These are phyloP conservation scores for Protomyces lactucae-debilis DNA, from an alignment of 1,139 yeast genomes.

Conservation along the genomic window DNA sequence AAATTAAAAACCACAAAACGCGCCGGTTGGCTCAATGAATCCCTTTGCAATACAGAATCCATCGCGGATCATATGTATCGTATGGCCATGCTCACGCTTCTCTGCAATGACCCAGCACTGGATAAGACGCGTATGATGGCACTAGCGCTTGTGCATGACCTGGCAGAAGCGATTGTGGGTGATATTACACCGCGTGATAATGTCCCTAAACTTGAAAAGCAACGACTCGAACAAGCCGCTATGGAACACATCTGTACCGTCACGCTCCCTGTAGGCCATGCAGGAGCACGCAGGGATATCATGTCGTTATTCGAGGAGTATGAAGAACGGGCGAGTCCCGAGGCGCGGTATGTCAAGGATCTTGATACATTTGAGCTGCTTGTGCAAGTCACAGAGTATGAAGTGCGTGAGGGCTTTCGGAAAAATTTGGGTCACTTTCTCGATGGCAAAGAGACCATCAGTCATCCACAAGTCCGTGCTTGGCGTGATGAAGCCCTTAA, in stretches of 20 bases:
- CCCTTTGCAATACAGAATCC: constrained; percentile 48
- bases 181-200: constrained; percentile 24
- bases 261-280: constrained; percentile 61
- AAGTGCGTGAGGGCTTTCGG: constrained; percentile 40
- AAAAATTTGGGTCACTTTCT: constrained; percentile 48
- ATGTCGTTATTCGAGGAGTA: constrained; percentile 81
- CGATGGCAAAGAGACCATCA: constrained; percentile 57
- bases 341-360: constrained; percentile 88
- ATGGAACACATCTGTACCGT: constrained; percentile 58
- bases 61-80: constrained; percentile 85
- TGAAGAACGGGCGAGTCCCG: constrained; percentile 73
- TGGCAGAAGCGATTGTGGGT: constrained; percentile 73
- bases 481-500: constrained; percentile 65
- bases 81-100: constrained; percentile 79
- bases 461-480: constrained; percentile 63
- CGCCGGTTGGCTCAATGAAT: constrained; percentile 90
- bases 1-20: constrained; percentile 73
- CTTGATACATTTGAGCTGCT: constrained; percentile 91
- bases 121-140: constrained; percentile 60
- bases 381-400: constrained; percentile 87
- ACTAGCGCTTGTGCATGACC: constrained; percentile 86
- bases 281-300: constrained; percentile 59
- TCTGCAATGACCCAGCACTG: constrained; percentile 47
- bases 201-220: constrained; percentile 51
- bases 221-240: constrained; percentile 71